Base-by-base conservation (phyloP, 1,139 yeast genomes). In the Saccharomycopsis hybrid region DNA sequence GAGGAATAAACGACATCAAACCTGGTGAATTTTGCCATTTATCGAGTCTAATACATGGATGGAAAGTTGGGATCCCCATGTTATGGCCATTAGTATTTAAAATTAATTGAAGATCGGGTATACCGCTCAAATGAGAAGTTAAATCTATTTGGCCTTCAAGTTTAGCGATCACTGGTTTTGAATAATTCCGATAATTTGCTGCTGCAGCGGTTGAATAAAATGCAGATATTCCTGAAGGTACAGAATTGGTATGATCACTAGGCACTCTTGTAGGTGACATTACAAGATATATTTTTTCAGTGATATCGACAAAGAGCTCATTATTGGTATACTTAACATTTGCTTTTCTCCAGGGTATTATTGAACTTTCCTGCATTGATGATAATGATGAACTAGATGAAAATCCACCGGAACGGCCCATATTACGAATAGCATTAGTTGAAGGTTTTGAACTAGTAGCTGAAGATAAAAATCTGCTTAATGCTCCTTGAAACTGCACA, bases 291-390 rank as follows among this genome's bases (percentile, higher is more conserved):
- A 86, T 65, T 0, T 74, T 69, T 62, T 88, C 96, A 4, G 73
- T 68, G 3, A 89, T 65, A 64, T 89, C 97, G 7, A 89, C 83
- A 63, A 80, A 86, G 67, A 89, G 74, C 65, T 89, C 96, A 62
- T 88, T 86, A 56, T 79, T 82, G 4, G 86, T 73, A 63, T 85
- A 78, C 53, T 76, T 74, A 9, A 83, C 82, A 54, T 78, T 76
- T 4, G 81, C 65, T 46, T 80, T 69, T 59, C 96, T 73, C 96
- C 96, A 88, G 1, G 94, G 92, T 8, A 76, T 74, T 46, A 59
- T 57, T 3, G 65, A 66, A 2, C 67, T 55, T 25, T 54, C 55
- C 30, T 57, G 55, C 41, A 35, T 36, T 27, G 44, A 39, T 2
- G 40, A 33, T 32, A 43, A 39, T 3, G 44, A 40, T n/a, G 36